A percentile compares a stretch with the other conserved stretches of the same genome.
phyloP scores from a whole-genome alignment of 1,284 basidiomycete genomes.

The Moesziomyces parantarcticus region DNA sequence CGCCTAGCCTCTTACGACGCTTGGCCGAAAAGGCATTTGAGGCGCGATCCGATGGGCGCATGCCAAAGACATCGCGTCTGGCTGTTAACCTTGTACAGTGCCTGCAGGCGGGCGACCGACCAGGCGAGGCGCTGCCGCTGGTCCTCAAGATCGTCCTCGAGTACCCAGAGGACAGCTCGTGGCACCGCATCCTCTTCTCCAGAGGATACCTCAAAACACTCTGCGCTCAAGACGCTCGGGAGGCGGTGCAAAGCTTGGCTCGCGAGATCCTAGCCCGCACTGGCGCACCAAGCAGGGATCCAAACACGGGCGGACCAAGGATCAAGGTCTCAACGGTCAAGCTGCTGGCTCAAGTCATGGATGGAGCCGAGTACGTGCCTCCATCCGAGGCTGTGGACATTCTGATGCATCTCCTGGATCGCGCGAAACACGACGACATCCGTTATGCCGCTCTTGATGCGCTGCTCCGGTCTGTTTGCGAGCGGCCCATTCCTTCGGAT shows the following conservation, averaged over 20 bases:
- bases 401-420: neutral
- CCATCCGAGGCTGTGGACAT: neutral
- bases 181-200: slow-evolving; percentile 9
- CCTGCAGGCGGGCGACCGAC: slow-evolving; percentile 4
- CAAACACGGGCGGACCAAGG: neutral
- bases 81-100: neutral
- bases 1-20: neutral
- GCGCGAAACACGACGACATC: neutral
- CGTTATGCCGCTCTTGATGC: neutral
- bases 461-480: slow-evolving; percentile 1
- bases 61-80: neutral
- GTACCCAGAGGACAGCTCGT: slow-evolving; percentile 3
- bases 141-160: slow-evolving; percentile 2
- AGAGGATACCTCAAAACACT: neutral
- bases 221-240: neutral
- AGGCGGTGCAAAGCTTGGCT: neutral
- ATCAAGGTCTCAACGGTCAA: slow-evolving; percentile 7
- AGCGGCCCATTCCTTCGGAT: too few relatives aligned
- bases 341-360: slow-evolving; percentile 1
- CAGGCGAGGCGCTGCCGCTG: neutral
- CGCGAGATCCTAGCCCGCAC: slow-evolving; percentile 1
- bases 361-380: neutral
- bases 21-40: neutral
- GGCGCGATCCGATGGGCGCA: neutral
- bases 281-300: neutral